Base-by-base conservation (phyloP, 768 basidiomycete species). In the Pleurotus tuber-regium region DNA sequence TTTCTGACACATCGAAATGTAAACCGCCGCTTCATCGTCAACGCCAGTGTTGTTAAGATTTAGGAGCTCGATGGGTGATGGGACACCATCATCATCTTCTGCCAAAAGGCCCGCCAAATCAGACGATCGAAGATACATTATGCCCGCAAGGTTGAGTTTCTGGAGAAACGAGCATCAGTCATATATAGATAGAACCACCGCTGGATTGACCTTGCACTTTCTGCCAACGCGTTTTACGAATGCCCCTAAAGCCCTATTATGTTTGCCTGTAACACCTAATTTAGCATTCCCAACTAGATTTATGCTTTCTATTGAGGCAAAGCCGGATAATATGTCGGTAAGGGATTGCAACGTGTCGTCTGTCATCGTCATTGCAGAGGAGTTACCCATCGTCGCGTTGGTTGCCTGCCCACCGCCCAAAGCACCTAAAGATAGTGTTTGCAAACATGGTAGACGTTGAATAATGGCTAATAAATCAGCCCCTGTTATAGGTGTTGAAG, bases 241-340 rank as follows among this genome's bases (percentile, higher is more conserved):
- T 19, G 71, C 60, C 2, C 65, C 57, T 4, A 87, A 59, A 1
- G 79, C 65, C 2, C 68, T 58, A 6, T 67, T 60, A 42, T 56
- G 59, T 40, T 63, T 61, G 5, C 70, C 64, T 0, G 63, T 59
- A n/a, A 68, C 46, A 5, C 80, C 81, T 14, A 89, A 61, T 52
- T 83, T 86, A 4, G 72, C 70, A 58, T 88, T 89, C 5, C 82
- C 82, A 5, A 84, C 84, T 6, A 89, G 67, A 59, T 67, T 87
- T 43, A 89, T 51, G 53, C 69, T 74, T 49, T 83, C 78, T 21
- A 89, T 65, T 19, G 61, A 53, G 9, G 55, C 35, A 53, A 66
- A 73, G 0, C 53, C 43, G 18, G 62, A 64, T 31, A 86, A 59
- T 16, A 67, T 52, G 4, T 67, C 64, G 4, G 79, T 78, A 35